Base-by-base conservation (phyloP, 345 rosid genomes). In the Salix arbutifolia region DNA sequence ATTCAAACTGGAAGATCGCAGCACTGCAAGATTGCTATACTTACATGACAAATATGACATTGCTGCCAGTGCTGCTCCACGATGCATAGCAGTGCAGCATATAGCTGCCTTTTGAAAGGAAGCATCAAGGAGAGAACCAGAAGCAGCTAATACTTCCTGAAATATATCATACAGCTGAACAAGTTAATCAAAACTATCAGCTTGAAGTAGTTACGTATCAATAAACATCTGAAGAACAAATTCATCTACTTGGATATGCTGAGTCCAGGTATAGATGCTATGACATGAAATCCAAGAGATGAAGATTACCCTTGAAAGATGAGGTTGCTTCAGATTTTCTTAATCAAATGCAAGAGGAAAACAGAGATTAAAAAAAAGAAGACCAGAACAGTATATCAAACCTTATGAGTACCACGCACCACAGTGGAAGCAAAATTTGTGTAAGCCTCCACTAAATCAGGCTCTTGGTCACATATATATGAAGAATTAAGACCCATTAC, bases 71-170 rank as follows among this genome's bases (percentile, higher is more conserved):
- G 99, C 97, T 64, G 99, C 97, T 74, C 94, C 97, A 70, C 99
- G 91, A 82, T 95, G 99, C 97, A 95, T 95, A n/a, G 97, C 99
- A 23, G 97, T 92, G 86, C 97, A 91, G 85, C 96, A 90, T 84
- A 95, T 91, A 72, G 99, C 99, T 40, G 97, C 97, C 89, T 91
- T 95, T 80, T 95, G 97, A 84, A 95, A 91, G 76, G 97, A 92
- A 81, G 86, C 85, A 84, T 95, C 97, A 74, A 95, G 92, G 78
- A 91, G 88, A 25, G 90, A 82, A 77, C 92, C 97, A 65, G 88
- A 91, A 69, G 88, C 85, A 76, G 91, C 92, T 84, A 95, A 88
- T 76, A 89, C 84, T 81, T 91, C 94, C 99, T 92, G 88, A 75
- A 74, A 78, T 76, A 71, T 35, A 77, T 50, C 53, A 61, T 28